Percentiles rank a stretch among this genome's conserved stretches.
Conservation (phyloP, 2,329 filamentous ascomycete species). For the Polytolypa hystricis region DNA sequence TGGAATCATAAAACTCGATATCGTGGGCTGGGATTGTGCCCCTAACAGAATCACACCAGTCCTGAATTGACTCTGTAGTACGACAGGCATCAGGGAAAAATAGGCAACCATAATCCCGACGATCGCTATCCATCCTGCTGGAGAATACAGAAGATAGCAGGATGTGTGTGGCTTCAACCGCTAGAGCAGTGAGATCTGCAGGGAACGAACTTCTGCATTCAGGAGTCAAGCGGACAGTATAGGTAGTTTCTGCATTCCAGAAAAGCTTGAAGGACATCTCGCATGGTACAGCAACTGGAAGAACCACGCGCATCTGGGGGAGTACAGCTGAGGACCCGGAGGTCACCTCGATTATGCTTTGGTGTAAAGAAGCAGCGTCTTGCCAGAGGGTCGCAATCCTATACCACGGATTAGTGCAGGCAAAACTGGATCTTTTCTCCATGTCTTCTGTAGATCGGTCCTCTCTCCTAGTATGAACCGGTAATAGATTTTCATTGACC, state of each 20-base stretch:
- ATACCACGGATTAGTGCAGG: conserved; percentile 29
- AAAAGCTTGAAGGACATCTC: conserved; percentile 18
- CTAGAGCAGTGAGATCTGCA: conserved; percentile 6
- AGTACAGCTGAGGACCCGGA: conserved; percentile 6
- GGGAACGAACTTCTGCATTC: background rate
- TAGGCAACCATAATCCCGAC: conserved; percentile 14
- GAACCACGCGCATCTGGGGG: conserved; percentile 14
- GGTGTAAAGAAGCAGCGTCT: conserved; percentile 10
- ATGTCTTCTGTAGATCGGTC: conserved; percentile 27
- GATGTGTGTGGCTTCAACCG: conserved; percentile 12
- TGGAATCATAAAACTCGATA: conserved; percentile 2
- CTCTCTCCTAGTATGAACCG: conserved; percentile 32
- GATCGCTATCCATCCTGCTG: conserved; percentile 10
- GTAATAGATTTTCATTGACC: conserved; percentile 68
- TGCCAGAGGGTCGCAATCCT: conserved; percentile 23
- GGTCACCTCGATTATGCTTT: conserved; percentile 14
- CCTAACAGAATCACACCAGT: conserved; percentile 15
- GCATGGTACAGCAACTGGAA: conserved; percentile 16
- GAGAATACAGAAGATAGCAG: conserved; percentile 15
- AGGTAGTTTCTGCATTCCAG: conserved; percentile 19
- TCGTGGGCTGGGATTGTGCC: conserved; percentile 8
- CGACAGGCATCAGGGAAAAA: conserved; percentile 13
- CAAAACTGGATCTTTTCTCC: conserved; percentile 18
- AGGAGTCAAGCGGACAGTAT: conserved; percentile 13
- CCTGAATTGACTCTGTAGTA: conserved; percentile 4